Percentiles rank a stretch among this genome's conserved stretches.
Evolutionary conservation across 73 alveolate species (phyloP).

Genomic region (Breviolum minutum): DNA sequence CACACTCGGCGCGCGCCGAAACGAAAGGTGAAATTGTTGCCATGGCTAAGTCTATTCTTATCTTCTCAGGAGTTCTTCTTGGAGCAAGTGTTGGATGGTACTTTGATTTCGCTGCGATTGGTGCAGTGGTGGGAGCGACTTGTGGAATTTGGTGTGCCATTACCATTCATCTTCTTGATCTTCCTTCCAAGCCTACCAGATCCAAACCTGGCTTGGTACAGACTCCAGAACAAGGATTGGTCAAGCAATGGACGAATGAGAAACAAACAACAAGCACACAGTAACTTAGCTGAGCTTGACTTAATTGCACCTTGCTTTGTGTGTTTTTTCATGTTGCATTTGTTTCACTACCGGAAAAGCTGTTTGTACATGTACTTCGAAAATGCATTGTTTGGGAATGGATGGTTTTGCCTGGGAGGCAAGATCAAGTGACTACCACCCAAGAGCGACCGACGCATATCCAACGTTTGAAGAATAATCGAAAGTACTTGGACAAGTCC

Average conservation of each 20-base stretch:
- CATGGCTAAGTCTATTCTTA: background rate
- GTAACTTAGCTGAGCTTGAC: background rate
- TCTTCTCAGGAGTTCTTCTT: background rate
- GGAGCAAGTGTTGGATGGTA: slow-evolving; percentile 2
- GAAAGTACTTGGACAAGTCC: slow-evolving; percentile 26
- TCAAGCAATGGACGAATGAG: slow-evolving; percentile 34
- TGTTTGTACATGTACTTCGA: background rate
- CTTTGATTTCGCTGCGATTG: background rate
- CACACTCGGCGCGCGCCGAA: no score
- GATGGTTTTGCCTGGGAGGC: background rate
- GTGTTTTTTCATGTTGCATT: background rate
- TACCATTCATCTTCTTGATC: background rate
- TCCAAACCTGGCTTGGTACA: slow-evolving; percentile 35
- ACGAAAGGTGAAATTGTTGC: no score
- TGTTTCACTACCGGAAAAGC: background rate
- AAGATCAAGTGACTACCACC: background rate
- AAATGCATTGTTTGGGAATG: background rate
- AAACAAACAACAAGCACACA: background rate
- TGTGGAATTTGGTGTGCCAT: slow-evolving; percentile 16
- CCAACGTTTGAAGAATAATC: slow-evolving; percentile 12
- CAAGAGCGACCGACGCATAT: slow-evolving; percentile 35
- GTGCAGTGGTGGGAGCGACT: background rate
- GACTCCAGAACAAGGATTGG: slow-evolving; percentile 18
- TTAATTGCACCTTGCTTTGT: background rate
- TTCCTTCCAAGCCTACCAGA: slow-evolving; percentile 11